Percentiles rank a stretch among this genome's conserved stretches.
These are phyloP conservation scores for Vigna unguiculata DNA, from an alignment of 306 rosid genomes.

Conservation along the genomic window DNA sequence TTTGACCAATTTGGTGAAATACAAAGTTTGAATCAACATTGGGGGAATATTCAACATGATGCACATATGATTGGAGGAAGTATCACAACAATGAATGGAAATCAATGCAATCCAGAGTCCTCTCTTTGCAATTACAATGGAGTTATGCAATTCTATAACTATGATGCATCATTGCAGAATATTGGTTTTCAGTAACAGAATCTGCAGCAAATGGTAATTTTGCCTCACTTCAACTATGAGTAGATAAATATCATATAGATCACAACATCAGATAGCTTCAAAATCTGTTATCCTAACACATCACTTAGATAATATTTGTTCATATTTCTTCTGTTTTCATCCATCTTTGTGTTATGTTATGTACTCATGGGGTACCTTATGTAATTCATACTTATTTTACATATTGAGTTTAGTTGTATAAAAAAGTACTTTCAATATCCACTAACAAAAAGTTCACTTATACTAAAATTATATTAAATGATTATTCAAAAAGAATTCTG, in stretches of 20 bases:
- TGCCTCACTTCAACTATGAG: neutral
- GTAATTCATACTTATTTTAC: too few species aligned
- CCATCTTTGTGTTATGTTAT: too few species aligned
- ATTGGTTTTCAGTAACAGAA: neutral
- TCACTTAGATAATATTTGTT: neutral
- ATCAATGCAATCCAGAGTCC: neutral
- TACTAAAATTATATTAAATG: too few species aligned
- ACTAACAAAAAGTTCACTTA: too few species aligned
- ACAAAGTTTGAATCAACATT: neutral
- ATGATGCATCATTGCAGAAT: neutral
- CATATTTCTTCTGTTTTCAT: too few species aligned
- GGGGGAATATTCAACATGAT: neutral
- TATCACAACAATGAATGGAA: neutral
- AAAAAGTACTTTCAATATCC: too few species aligned
- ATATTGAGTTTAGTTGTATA: too few species aligned
- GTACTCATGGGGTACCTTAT: too few species aligned
- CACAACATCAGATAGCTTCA: neutral
- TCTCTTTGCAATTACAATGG: slow-evolving; percentile 5
- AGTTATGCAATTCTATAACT: neutral
- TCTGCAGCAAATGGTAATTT: slow-evolving; percentile 17
- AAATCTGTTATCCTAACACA: neutral
- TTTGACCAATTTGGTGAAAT: neutral
- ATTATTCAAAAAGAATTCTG: too few species aligned
- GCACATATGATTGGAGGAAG: neutral
- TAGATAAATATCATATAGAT: slow-evolving; percentile 18